Percentiles rank a stretch among this genome's conserved stretches.
Conservation (phyloP, 352 stramenopile genomes). For the Globisporangium perplexum region DNA sequence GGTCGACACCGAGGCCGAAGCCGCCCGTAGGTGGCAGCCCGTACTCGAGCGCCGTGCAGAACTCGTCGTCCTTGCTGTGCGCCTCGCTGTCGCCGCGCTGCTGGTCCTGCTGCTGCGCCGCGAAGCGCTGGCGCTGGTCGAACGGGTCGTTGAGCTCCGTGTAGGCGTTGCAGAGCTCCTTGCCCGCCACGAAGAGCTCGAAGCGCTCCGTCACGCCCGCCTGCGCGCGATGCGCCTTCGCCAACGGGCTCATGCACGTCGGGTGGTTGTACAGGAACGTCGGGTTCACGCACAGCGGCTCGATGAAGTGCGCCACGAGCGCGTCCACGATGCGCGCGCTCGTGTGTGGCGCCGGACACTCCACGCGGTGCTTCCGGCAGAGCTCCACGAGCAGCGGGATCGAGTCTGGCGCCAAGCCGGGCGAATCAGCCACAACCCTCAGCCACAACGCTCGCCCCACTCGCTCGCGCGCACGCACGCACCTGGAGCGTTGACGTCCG, state of each 20-base stretch:
- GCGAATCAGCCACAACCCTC: no score
- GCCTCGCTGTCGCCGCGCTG: constrained; percentile 83
- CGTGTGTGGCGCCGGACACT: constrained; percentile 92
- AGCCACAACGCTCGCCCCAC: no score
- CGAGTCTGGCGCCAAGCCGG: constrained; percentile 29
- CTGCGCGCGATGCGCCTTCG: constrained; percentile 93
- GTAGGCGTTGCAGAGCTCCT: constrained; percentile 98
- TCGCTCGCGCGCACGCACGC: no score
- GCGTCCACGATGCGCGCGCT: constrained; percentile 96
- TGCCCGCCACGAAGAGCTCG: constrained; percentile 96
- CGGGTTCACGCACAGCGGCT: constrained; percentile 90
- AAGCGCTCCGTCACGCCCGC: constrained; percentile 95
- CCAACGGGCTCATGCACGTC: constrained; percentile 95
- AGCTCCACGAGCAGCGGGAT: constrained; percentile 79
- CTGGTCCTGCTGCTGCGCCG: constrained; percentile 88
- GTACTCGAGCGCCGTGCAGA: constrained; percentile 97
- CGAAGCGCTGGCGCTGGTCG: constrained; percentile 95
- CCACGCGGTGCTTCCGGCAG: constrained; percentile 84
- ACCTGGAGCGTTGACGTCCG: constrained; percentile 64
- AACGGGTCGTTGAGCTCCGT: constrained; percentile 98
- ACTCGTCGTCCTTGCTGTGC: constrained; percentile 94
- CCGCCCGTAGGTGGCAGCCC: constrained; percentile 95
- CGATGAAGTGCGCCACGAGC: constrained; percentile 97
- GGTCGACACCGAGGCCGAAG: constrained; percentile 97
- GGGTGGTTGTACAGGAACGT: constrained; percentile 99